Percentiles rank a stretch among this genome's conserved stretches.
phyloP scores from a whole-genome alignment of 805 yeast species.

The Ogataea siamensis region DNA sequence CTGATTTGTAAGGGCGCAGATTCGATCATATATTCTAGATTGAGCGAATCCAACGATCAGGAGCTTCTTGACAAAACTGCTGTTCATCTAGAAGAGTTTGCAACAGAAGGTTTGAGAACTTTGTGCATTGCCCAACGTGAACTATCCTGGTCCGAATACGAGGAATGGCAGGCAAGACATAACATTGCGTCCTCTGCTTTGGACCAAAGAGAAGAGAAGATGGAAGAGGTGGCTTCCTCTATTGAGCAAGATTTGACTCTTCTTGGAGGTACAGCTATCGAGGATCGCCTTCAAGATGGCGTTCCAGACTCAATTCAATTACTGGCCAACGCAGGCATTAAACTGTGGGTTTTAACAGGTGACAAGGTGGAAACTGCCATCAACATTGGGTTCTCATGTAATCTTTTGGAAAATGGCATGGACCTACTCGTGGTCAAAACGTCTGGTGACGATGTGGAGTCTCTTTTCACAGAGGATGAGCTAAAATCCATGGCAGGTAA shows the following conservation, averaged over 20 bases:
- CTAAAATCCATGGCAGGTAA: slow-evolving; percentile 19
- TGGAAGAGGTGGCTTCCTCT: slow-evolving; percentile 73
- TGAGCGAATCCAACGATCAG: slow-evolving; percentile 46
- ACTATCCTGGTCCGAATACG: slow-evolving; percentile 58
- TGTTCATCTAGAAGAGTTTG: slow-evolving; percentile 70
- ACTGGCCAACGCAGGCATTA: slow-evolving; percentile 73
- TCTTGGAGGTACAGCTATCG: slow-evolving; percentile 84
- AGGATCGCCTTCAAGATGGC: slow-evolving; percentile 81
- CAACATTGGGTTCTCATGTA: slow-evolving; percentile 84
- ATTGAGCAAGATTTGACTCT: slow-evolving; percentile 65
- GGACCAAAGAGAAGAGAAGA: slow-evolving; percentile 59
- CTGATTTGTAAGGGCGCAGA: slow-evolving; percentile 85
- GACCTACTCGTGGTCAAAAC: slow-evolving; percentile 65
- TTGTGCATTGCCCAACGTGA: slow-evolving; percentile 75
- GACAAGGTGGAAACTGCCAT: slow-evolving; percentile 90
- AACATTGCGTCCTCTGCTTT: slow-evolving; percentile 64
- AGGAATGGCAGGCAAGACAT: slow-evolving; percentile 61
- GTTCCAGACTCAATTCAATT: slow-evolving; percentile 78
- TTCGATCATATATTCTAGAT: slow-evolving; percentile 69
- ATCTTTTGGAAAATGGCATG: slow-evolving; percentile 72
- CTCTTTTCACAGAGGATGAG: slow-evolving; percentile 37
- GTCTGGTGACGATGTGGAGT: slow-evolving; percentile 52
- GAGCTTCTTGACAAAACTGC: slow-evolving; percentile 58
- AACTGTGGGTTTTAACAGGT: slow-evolving; percentile 84
- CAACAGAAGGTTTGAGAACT: slow-evolving; percentile 81